Evolutionary conservation across 176 grass and related monocot species (phyloP), one percentile per base, ranked within the genome.

Genomic region (Chrysopogon serrulatus): DNA sequence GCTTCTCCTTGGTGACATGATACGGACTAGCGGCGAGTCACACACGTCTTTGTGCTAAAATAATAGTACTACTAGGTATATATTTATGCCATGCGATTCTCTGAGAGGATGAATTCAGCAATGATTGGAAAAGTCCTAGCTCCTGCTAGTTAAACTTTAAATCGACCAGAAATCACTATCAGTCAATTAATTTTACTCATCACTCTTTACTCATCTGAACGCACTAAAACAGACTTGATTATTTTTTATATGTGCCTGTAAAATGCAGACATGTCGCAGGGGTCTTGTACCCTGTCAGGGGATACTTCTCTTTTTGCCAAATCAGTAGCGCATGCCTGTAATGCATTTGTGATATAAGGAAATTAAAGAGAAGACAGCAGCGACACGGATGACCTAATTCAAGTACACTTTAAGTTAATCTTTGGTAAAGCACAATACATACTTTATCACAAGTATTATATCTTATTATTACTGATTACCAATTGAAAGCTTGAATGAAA

Each of bases 141-240:
- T 2, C 33, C 6, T 23, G 44, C 42, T 81, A 12, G 14, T 85
- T 82, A 71, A 61, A n/a, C n/a, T 28, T 85, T 82, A 71, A 61
- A n/a, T 31, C 35, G 7, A 64, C 39, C 17, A 14, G 73, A 10
- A 65, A 82, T 86, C 88, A 65, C 83, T 82, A 37, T 83, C 88
- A 62, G 36, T 14, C 39, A 59, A 57, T 65, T 72, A 19, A 73
- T 72, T 86, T 72, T 45, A 65, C 12, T 65, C 17, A 34, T 80
- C 34, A 0, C 45, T 56, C 21, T 14, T 53, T 63, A 77, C 78
- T 78, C 53, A 63, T 90, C 71, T 45, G 78, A 70, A n/a, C 78
- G 73, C 79, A 82, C 88, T 73, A 21, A 66, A 72, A 82, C 44
- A 31, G 44, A 32, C 10, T 43, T 39, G 45, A 18, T 35, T 35